phyloP scores from a whole-genome alignment of 768 basidiomycete genomes.

The Phylloporus sp. region DNA sequence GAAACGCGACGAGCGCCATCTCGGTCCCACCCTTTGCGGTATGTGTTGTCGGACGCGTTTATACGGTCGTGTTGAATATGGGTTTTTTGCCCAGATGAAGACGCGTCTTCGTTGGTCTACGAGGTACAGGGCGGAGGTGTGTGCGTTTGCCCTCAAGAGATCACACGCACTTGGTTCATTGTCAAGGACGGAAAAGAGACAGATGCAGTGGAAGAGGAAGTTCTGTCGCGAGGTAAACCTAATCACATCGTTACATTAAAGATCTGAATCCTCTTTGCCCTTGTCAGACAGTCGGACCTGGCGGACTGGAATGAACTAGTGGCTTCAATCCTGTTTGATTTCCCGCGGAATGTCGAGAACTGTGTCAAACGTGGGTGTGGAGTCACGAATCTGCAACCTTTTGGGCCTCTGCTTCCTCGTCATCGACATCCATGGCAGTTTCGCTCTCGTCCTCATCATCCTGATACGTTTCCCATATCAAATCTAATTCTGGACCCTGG shows the following conservation, averaged over 20 bases:
- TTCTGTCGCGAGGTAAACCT: conserved; percentile 47
- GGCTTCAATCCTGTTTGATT: neutral
- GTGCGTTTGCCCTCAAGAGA: conserved; percentile 45
- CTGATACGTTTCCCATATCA: conserved; percentile 60
- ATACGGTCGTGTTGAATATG: neutral
- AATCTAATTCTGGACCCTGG: conserved; percentile 68
- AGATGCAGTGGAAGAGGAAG: conserved; percentile 52
- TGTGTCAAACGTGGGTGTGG: no score
- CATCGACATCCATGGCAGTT: conserved; percentile 46
- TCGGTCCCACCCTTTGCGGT: conserved; percentile 22
- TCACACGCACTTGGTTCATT: conserved; percentile 30
- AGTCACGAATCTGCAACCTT: no score
- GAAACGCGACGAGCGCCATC: conserved; percentile 3
- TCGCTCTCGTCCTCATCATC: conserved; percentile 41
- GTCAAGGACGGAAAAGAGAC: conserved; percentile 37
- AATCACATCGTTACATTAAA: neutral
- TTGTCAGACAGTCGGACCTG: conserved; percentile 17
- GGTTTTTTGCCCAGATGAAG: conserved; percentile 32
- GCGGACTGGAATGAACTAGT: conserved; percentile 18
- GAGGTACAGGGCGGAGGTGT: conserved; percentile 52
- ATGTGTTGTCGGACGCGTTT: neutral
- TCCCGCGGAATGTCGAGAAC: no score
- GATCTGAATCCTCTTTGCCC: conserved; percentile 1
- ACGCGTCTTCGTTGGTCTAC: conserved; percentile 42
- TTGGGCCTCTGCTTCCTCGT: conserved; percentile 47